Base-by-base conservation (phyloP, 495 filamentous ascomycete genomes). In the Xylaria intraflava region DNA sequence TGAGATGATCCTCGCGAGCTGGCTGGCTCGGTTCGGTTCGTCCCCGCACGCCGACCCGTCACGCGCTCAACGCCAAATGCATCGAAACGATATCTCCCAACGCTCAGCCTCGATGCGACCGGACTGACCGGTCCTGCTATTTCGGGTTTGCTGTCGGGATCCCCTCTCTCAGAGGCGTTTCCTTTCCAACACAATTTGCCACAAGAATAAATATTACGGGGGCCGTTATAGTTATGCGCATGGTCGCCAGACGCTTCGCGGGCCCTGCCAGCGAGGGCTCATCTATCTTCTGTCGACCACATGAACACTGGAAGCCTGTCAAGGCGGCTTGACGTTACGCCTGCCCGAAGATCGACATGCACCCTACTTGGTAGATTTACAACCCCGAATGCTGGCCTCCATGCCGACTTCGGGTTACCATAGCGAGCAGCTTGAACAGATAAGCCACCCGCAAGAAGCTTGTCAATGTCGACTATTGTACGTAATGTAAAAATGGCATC, bases 61-160 rank as follows among this genome's bases (percentile, higher is more conserved):
- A 52, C 50, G 50, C 39, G 49, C 41, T n/a, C 30, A 23, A 52
- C 50, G 39, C 50, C 40, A 45, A 52, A 45, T 38, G 30, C 30
- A 23, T 39, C 30, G n/a, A 52, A 31, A 10, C 38, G 33, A 38
- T 24, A 31, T 36, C 44, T 52, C 31, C 19, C 20, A n/a, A 52
- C n/a, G 19, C 41, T 52, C 50, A 52, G 41, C 41, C 50, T 52
- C 38, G 50, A 52, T 35, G 44, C 19, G 8, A 45, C 30, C 31
- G 31, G 38, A 35, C 31, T 26, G 38, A 43, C 10, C 20, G 38
- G 6, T 14, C 17, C n/a, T 38, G 12, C 29, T 29, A 45, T 14
- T 31, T 29, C 20, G 3, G 20, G 26, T 14, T 20, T 19, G 33
- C 50, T 36, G 6, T 4, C 23, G 35, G 29, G 3, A 14, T 29